Evolutionary conservation across 108 stramenopile genomes (phyloP), one percentile per base, ranked within the genome.

Genomic region (Poteriospumella lacustris): DNA sequence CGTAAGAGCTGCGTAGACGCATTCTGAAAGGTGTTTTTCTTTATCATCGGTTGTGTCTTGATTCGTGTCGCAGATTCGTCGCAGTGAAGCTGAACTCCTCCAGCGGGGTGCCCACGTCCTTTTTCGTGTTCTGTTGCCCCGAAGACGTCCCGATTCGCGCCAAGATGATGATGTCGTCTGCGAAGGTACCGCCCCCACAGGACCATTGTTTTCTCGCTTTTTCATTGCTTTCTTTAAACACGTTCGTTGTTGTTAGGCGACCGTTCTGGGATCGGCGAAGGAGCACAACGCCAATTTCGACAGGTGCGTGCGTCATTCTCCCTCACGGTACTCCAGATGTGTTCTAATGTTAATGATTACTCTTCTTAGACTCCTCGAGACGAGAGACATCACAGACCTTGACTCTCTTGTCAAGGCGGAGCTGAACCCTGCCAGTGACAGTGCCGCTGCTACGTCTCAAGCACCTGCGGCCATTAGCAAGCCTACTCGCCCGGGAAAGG

Each of bases 101-200:
- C 24, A 56, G 24, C 24, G 52, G 52, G 15, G 52, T 15, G 15
- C 24, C 15, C 24, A 19, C 24, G 19, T 36, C 39, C 24, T 12
- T 39, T 15, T 68, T 68, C 36, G 28, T 68, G 19, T 19, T 68
- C 24, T 68, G 19, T 40, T 68, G 64, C 24, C 64, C 64, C 15
- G 64, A 68, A 19, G 24, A 36, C 15, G 15, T 40, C 15, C 64
- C 64, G 19, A 40, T 68, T 19, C 34, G 64, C 38, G 40, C 24
- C 19, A 68, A 40, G 64, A 68, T 68, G 64, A 19, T 40, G 19
- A 36, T 68, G 19, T 68, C 64, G 19, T 68, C 64, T 36, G 28
- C 38, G 19, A 68, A 68, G 64, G 64, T 68, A 36, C 38, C 12
- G 19, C 12, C 9, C 40, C 19, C 19, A n/a, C n/a, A n/a, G 64